phyloP scores from a whole-genome alignment of 305 asterid genomes.

The Fraxinus angustifolia region DNA sequence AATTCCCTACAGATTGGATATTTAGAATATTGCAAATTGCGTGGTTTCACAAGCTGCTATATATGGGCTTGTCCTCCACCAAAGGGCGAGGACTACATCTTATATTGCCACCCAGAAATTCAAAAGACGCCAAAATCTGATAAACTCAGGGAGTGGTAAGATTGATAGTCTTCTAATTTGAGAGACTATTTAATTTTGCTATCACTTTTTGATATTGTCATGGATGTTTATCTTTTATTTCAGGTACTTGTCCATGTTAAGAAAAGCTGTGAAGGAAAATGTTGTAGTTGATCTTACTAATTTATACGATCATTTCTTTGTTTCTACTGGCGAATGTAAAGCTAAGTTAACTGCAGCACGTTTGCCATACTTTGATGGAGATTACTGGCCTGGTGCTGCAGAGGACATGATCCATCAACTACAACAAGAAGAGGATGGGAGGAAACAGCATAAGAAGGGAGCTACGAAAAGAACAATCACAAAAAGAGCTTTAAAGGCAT shows the following conservation, averaged over 20 bases:
- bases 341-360: constrained; percentile 95
- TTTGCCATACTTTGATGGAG: constrained; percentile 96
- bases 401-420: constrained; percentile 89
- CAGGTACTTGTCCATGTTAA: constrained; percentile 97
- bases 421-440: constrained; percentile 94
- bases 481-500: constrained; percentile 85
- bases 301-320: constrained; percentile 88
- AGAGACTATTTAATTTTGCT: constrained; percentile 11
- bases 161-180: constrained; percentile 16
- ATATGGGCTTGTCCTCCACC: constrained; percentile 99
- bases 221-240: constrained; percentile 29
- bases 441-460: constrained; percentile 79
- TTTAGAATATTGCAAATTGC: constrained; percentile 87
- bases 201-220: constrained; percentile 12
- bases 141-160: constrained; percentile 97
- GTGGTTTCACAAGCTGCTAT: constrained; percentile 96
- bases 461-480: constrained; percentile 61
- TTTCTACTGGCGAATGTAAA: constrained; percentile 73
- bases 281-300: constrained; percentile 85
- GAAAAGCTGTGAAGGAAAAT: constrained; percentile 82
- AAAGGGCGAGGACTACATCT: constrained; percentile 97
- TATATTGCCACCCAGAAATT: constrained; percentile 99
- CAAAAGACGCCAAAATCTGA: constrained; percentile 98
- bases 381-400: constrained; percentile 99
- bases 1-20: constrained; percentile 71